Percentiles rank a stretch among this genome's conserved stretches.
These are phyloP conservation scores for Salix suchowensis DNA, from an alignment of 345 rosid genomes.

Conservation along the genomic window DNA sequence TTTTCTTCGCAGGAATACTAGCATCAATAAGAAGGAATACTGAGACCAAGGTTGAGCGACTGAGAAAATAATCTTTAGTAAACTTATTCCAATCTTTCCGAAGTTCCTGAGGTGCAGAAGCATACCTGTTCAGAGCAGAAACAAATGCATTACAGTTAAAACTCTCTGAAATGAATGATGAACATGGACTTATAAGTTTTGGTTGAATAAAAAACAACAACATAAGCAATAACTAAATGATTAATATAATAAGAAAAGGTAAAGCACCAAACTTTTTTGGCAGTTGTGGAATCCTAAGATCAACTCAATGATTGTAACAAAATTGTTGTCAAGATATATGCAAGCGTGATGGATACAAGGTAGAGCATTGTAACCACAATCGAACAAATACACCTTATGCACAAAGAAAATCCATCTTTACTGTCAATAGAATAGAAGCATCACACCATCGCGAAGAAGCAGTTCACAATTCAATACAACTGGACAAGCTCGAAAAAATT, in stretches of 20 bases:
- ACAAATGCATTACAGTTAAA: not conserved
- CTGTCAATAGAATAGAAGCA: not conserved
- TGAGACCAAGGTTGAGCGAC: slow-evolving; percentile 73
- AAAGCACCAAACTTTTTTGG: not conserved
- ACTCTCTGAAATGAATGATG: not conserved
- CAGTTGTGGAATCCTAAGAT: not conserved
- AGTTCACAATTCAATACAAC: not conserved
- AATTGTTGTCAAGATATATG: not conserved
- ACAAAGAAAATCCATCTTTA: not conserved
- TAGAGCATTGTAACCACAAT: not conserved
- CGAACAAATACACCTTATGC: not conserved
- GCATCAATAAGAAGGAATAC: slow-evolving; percentile 93
- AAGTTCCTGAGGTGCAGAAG: slow-evolving; percentile 84
- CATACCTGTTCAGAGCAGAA: slow-evolving; percentile 49
- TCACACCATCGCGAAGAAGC: not conserved
- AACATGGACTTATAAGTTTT: not conserved
- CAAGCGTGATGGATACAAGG: not conserved
- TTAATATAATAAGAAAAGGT: not conserved
- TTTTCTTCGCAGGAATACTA: slow-evolving; percentile 79
- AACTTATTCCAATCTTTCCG: slow-evolving; percentile 76
- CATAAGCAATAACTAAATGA: not conserved
- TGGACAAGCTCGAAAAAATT: not conserved
- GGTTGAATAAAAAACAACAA: not conserved
- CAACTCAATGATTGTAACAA: not conserved
- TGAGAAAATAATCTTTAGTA: slow-evolving; percentile 81